Conservation (phyloP, 2,329 filamentous ascomycete genomes). For the Fusarium sp. region DNA sequence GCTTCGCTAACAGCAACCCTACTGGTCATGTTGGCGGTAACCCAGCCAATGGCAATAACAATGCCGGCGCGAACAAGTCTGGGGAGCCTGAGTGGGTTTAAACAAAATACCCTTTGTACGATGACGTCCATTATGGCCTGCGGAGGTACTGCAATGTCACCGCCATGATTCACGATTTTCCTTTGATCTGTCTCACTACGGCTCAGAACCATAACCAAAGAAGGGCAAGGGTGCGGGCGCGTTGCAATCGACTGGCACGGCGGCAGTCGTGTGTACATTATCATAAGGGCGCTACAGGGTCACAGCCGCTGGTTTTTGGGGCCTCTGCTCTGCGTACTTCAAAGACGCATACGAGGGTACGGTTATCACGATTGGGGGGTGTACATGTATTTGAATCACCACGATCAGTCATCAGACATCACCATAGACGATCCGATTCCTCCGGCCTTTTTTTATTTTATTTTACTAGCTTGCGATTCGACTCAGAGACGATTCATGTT, state of each 20-base stretch:
- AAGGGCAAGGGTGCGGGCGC: slow-evolving; percentile 46
- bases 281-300: slow-evolving; percentile 47
- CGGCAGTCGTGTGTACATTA: slow-evolving; percentile 55
- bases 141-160: slow-evolving; percentile 52
- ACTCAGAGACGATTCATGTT: slow-evolving; percentile 33
- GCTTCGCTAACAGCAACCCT: slow-evolving; percentile 22
- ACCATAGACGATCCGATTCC: slow-evolving; percentile 49
- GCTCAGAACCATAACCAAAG: slow-evolving; percentile 43
- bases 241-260: slow-evolving; percentile 48
- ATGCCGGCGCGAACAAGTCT: slow-evolving; percentile 43
- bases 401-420: slow-evolving; percentile 44
- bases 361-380: slow-evolving; percentile 44
- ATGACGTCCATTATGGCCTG: slow-evolving; percentile 48
- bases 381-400: slow-evolving; percentile 54
- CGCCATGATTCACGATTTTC: slow-evolving; percentile 59
- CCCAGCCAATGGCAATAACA: slow-evolving; percentile 31
- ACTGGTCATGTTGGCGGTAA: slow-evolving; percentile 37
- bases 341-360: slow-evolving; percentile 27
- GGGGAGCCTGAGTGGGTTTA: slow-evolving; percentile 59
- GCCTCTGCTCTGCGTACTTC: slow-evolving; percentile 32
- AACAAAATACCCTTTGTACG: slow-evolving; percentile 53
- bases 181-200: slow-evolving; percentile 54
- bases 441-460: slow-evolving; percentile 40
- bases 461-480: slow-evolving; percentile 38
- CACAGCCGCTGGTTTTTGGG: slow-evolving; percentile 41